A percentile compares a stretch with the other conserved stretches of the same genome.
phyloP scores from a whole-genome alignment of 768 basidiomycete genomes.

The Chalciporus chontae region DNA sequence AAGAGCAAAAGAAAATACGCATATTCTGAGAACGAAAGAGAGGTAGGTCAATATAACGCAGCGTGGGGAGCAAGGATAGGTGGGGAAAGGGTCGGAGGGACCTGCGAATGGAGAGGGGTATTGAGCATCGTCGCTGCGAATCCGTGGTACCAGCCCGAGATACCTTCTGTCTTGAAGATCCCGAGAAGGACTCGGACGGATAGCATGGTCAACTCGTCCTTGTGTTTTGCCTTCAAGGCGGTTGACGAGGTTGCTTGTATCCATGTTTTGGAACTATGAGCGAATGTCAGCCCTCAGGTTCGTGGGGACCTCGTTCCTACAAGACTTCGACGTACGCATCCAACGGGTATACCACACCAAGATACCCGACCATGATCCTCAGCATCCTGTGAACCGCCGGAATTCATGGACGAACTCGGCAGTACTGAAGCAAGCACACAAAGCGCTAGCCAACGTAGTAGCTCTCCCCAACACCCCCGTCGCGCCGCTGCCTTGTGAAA shows the following conservation, averaged over 20 bases:
- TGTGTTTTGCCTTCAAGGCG: conserved; percentile 50
- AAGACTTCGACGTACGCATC: conserved; percentile 69
- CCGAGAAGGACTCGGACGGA: conserved; percentile 60
- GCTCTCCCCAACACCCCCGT: too few species aligned
- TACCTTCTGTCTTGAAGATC: conserved; percentile 78
- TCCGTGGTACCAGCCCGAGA: conserved; percentile 82
- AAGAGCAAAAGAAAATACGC: conserved; percentile 99
- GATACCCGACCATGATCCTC: neutral
- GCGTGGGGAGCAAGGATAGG: too few species aligned
- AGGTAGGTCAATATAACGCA: neutral
- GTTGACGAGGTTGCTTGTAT: conserved; percentile 77
- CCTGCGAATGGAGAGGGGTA: conserved; percentile 94
- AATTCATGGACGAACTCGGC: conserved; percentile 50
- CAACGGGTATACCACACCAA: conserved; percentile 87
- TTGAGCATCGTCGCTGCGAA: conserved; percentile 97
- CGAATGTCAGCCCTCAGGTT: conserved; percentile 6
- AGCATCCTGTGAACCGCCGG: conserved; percentile 3
- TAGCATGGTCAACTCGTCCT: conserved; percentile 52
- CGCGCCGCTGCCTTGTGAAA: too few species aligned
- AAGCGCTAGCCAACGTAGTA: conserved; percentile 90
- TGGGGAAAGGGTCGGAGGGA: too few species aligned
- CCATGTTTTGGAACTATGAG: conserved; percentile 80
- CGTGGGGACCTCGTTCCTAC: neutral
- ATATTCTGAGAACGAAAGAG: conserved; percentile 62
- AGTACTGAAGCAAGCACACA: conserved; percentile 90